Evolutionary conservation across 345 rosid genomes (phyloP), one percentile per base, ranked within the genome.

Genomic region (Populus deltoides): DNA sequence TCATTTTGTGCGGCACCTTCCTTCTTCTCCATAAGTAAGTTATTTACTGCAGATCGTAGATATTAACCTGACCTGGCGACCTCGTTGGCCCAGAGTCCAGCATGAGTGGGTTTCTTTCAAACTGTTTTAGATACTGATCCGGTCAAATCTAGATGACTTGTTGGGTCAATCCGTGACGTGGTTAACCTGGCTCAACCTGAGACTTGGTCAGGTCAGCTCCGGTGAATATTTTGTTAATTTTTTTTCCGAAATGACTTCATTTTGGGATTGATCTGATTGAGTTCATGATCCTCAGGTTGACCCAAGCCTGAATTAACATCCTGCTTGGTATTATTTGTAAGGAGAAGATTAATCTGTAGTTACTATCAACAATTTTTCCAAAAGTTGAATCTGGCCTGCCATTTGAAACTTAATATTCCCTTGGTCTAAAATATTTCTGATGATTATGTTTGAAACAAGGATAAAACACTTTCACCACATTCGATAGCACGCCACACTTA

Each of bases 21-120:
- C 94, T 93, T 73, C 86, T 92, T 53, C 89, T 96, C 75, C 99
- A 96, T 72, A 96, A 96, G 98, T 96, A 90, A 85, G 90, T 83
- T 70, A 6, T 62, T 7, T 47, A 15, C 27, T 24, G 41, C 35
- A 4, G 63, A 38, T 12, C 6, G 6, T 72, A 38, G 39, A 1
- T 5, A 38, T 38, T 38, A 41, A 10, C 45, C 45, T 3, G 13
- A 7, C 39, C 39, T 38, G 39, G 13, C 12, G 13, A 41, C 45
- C 45, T 41, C 0, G 45, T 41, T 41, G 45, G 12, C 13, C 45
- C 45, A 2, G 13, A 41, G 45, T 12, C 45, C 12, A 3, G 45
- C 12, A 8, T 41, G 45, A 41, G 13, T 9, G 45, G 45, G 45
- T 41, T 10, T 41, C 45, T 41, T 41, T 10, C 45, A 10, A 41